phyloP scores from a whole-genome alignment of 352 stramenopile genomes.

The Phytopythium aichiense region DNA sequence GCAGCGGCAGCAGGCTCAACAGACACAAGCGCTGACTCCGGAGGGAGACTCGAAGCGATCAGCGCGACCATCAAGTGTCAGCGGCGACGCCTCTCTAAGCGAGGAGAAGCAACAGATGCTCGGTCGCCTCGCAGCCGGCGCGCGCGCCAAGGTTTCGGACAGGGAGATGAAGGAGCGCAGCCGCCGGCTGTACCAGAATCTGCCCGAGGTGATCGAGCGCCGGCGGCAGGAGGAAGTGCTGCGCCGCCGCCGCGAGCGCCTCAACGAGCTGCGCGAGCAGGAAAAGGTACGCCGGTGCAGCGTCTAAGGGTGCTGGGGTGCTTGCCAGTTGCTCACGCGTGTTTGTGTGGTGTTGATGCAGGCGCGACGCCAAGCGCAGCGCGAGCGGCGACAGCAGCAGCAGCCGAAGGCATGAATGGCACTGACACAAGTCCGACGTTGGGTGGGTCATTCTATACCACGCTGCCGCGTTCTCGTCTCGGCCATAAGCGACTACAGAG shows the following conservation, averaged over 20 bases:
- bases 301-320: too few species aligned
- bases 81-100: slow-evolving; percentile 2
- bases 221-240: slow-evolving; percentile 74
- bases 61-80: not conserved
- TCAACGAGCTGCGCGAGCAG: slow-evolving; percentile 61
- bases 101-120: slow-evolving; percentile 31
- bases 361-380: slow-evolving; percentile 48
- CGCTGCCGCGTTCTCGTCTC: not conserved
- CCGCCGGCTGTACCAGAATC: slow-evolving; percentile 53
- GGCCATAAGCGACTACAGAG: not conserved
- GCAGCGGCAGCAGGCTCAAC: slow-evolving; percentile 10
- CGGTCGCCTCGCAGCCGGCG: slow-evolving; percentile 40
- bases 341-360: slow-evolving; percentile 7
- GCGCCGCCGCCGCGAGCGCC: slow-evolving; percentile 50
- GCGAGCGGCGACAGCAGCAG: slow-evolving; percentile 39
- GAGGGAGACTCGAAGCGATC: not conserved
- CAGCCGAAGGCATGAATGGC: not conserved
- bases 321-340: not conserved
- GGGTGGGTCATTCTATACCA: not conserved
- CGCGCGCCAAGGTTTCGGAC: slow-evolving; percentile 48
- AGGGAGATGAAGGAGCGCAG: slow-evolving; percentile 71
- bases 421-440: not conserved
- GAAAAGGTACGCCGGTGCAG: slow-evolving; percentile 44
- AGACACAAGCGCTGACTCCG: slow-evolving; percentile 10
- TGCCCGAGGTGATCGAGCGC: slow-evolving; percentile 69